Evolutionary conservation across 345 rosid species (phyloP), one percentile per base, ranked within the genome.

Genomic region (Heritiera fomes): DNA sequence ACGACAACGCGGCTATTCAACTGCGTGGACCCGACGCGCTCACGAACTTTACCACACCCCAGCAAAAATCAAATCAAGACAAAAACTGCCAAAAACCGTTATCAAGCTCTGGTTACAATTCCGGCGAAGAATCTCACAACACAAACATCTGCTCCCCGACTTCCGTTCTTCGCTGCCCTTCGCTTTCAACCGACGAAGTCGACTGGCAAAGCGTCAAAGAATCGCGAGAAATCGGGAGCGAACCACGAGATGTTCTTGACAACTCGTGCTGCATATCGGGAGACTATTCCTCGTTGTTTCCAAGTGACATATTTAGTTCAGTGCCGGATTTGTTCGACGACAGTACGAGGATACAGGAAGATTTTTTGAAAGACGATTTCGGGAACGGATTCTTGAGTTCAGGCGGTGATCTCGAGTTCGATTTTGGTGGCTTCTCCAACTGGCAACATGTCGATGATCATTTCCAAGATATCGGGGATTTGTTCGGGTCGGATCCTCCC

Each of bases 21-120:
- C 78, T 96, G 63, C 99, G 99, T 81, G 99, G 99, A 1, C 91
- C 95, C 0, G 91, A 90, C 84, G 99, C 99, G 64, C 90, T 89
- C 71, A 96, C 99, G 10, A 96, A 96, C 84, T 94, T 96, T 79
- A 70, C 85, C 20, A 70, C 86, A 0, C 87, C 90, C 11, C 91
- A 87, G 2, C 81, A 86, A 49, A 65, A 32, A 5, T 53, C 59
- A 11, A 38, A 40, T 13, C 81, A 23, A 45, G 80, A n/a, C 70
- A 32, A 58, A 55, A 32, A 4, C 45, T 78, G 64, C 46, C 55
- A 56, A 72, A 79, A 76, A 59, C 73, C 1, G 76, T 77, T 15
- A 75, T 55, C 7, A 2, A 77, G 82, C 70, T 83, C 89, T 40
- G 84, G 86, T 14, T 83, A 88, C 69, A 83, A 79, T 76, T 82